Base-by-base conservation (phyloP, 1,139 yeast genomes). In the Diutina mesorugosa region DNA sequence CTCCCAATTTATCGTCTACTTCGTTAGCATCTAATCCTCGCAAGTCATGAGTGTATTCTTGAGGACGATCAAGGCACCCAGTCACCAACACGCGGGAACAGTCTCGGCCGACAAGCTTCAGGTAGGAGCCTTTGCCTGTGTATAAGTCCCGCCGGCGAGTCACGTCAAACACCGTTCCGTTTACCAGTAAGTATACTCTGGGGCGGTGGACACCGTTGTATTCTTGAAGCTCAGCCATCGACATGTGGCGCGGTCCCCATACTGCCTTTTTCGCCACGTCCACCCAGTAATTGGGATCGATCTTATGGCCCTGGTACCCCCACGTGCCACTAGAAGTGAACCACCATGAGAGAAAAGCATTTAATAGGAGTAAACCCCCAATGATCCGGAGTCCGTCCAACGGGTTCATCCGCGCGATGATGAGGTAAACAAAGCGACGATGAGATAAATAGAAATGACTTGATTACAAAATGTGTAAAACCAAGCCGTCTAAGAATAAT, bases 41-140 rank as follows among this genome's bases (percentile, higher is more conserved):
- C 51, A 87, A 67, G 66, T 88, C 95, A 65, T 82, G 79, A 0
- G 91, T 87, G 63, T 78, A 73, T 61, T 82, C 83, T 56, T 78
- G 82, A 18, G 72, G 76, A 26, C 78, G 76, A 51, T 70, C 67
- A 61, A 88, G 80, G 64, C 96, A 88, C 5, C 95, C 95, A 1
- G 93, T 88, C 4, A 83, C 85, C 63, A 81, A 84, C 30, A 90
- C 90, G 54, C 96, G 70, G 0, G 93, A 85, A 52, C 83, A 79
- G 66, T 89, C 96, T 55, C 70, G 72, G 0, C 95, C 96, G 29
- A 84, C 77, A 64, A 89, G 80, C 56, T 76, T 71, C 4, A 72
- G 66, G 66, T 88, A 88, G 0, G 84, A 67, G 0, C 90, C 90
- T 0, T 87, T 86, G 0, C 90, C 90, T 10, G 45, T n/a, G 66